These are phyloP conservation scores for Phallus indusiatus DNA, from an alignment of 768 basidiomycete genomes.

Conservation along the genomic window DNA sequence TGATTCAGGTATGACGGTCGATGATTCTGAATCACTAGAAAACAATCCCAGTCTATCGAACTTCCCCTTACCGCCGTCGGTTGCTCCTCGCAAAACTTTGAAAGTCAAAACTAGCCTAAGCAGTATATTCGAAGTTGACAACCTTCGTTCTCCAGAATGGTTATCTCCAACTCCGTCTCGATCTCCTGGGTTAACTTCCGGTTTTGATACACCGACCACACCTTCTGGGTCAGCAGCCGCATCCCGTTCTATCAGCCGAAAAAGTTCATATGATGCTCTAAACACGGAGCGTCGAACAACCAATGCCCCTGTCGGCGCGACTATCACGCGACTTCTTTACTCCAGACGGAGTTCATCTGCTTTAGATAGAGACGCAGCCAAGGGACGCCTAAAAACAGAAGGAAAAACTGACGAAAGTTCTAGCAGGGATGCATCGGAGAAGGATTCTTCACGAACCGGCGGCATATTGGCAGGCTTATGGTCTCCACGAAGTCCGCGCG, in stretches of 20 bases:
- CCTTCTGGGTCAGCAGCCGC: not conserved
- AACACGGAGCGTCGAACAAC: conserved; percentile 4
- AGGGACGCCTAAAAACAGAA: conserved; percentile 11
- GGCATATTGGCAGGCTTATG: not conserved
- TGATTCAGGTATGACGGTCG: not conserved
- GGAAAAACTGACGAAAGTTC: conserved; percentile 9
- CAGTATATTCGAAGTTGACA: conserved; percentile 4
- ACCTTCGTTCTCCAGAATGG: not conserved
- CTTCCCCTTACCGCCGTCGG: not conserved
- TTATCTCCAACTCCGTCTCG: not conserved
- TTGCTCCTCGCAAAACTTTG: not conserved
- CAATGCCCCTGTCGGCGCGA: not conserved
- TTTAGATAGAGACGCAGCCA: conserved; percentile 10
- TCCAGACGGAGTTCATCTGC: conserved; percentile 7
- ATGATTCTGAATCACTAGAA: not conserved
- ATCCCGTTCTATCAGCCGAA: conserved; percentile 2
- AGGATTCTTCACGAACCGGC: conserved; percentile 1
- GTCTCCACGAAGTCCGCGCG: not conserved
- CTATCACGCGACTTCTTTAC: conserved; percentile 2
- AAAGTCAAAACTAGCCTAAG: conserved; percentile 2
- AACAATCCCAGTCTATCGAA: not conserved
- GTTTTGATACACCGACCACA: not conserved
- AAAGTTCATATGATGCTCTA: conserved; percentile 4
- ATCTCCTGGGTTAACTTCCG: not conserved
- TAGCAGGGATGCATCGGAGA: conserved; percentile 3